These are phyloP conservation scores for Stephanodiscus triporus DNA, from an alignment of 108 stramenopile genomes.

Conservation along the genomic window DNA sequence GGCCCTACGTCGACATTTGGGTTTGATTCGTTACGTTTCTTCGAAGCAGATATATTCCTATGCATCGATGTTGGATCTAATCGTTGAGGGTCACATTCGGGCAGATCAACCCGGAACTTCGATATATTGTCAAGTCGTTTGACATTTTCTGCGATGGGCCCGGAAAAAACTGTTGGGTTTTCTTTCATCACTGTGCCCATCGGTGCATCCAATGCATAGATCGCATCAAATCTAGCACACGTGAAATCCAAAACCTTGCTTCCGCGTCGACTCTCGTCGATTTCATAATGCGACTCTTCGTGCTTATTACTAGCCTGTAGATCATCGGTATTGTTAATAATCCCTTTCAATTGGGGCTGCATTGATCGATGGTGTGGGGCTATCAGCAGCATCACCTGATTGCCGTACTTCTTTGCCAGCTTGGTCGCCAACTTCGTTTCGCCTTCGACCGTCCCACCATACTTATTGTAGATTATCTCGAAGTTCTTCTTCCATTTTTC, in stretches of 20 bases:
- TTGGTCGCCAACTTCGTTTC: conserved; percentile 69
- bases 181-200: conserved; percentile 26
- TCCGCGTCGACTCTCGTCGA: conserved; percentile 38
- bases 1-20: conserved; percentile 3
- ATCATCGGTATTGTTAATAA: not conserved
- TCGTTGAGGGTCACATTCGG: conserved; percentile 54
- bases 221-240: conserved; percentile 66
- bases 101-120: conserved; percentile 48
- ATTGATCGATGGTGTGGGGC: conserved; percentile 36
- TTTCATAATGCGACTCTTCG: conserved; percentile 60
- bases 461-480: conserved; percentile 77
- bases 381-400: conserved; percentile 57
- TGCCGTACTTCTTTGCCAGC: conserved; percentile 83
- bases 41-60: conserved; percentile 4
- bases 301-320: conserved; percentile 18
- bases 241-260: conserved; percentile 67
- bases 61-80: conserved; percentile 34
- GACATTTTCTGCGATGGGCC: conserved; percentile 11
- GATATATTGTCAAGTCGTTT: conserved; percentile 58
- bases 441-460: conserved; percentile 73
- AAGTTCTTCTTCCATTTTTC: conserved; percentile 67
- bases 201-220: conserved; percentile 51
- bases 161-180: conserved; percentile 53
- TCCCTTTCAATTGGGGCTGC: conserved; percentile 14
- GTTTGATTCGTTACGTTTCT: conserved; percentile 10